These are phyloP conservation scores for Raphanus raphanistrum DNA, from an alignment of 345 rosid genomes.

Conservation along the genomic window DNA sequence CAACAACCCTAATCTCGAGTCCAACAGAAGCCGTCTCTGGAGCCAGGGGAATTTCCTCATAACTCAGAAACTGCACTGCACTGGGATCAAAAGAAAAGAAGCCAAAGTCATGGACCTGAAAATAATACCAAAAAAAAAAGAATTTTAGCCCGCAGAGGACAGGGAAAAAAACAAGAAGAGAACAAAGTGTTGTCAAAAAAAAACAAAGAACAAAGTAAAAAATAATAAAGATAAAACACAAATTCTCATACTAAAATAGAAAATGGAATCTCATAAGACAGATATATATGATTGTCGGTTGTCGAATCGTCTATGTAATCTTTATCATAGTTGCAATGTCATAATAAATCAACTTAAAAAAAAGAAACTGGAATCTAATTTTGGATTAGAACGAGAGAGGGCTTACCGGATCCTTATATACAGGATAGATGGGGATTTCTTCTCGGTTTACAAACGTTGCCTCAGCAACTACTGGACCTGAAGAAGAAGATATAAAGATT, in stretches of 20 bases:
- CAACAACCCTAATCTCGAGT: slow-evolving; percentile 91
- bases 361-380: not conserved
- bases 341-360: not conserved
- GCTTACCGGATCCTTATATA: slow-evolving; percentile 90
- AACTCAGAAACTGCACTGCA: slow-evolving; percentile 71
- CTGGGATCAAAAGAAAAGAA: slow-evolving; percentile 83
- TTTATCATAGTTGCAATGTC: no score
- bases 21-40: slow-evolving; percentile 95
- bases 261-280: no score
- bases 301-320: no score
- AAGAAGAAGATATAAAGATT: slow-evolving; percentile 22
- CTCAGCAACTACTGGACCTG: slow-evolving; percentile 95
- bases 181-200: no score
- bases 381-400: not conserved
- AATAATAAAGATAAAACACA: no score
- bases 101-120: slow-evolving; percentile 97
- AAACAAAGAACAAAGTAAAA: no score
- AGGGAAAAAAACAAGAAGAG: not conserved
- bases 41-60: slow-evolving; percentile 95
- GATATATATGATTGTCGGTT: no score
- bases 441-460: slow-evolving; percentile 91
- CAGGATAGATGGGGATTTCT: slow-evolving; percentile 74
- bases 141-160: slow-evolving; percentile 14
- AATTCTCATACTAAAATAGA: no score
- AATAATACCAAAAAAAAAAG: slow-evolving; percentile 10